Base-by-base conservation (phyloP, 2,329 filamentous ascomycete genomes). In the Coniochaeta sp. region DNA sequence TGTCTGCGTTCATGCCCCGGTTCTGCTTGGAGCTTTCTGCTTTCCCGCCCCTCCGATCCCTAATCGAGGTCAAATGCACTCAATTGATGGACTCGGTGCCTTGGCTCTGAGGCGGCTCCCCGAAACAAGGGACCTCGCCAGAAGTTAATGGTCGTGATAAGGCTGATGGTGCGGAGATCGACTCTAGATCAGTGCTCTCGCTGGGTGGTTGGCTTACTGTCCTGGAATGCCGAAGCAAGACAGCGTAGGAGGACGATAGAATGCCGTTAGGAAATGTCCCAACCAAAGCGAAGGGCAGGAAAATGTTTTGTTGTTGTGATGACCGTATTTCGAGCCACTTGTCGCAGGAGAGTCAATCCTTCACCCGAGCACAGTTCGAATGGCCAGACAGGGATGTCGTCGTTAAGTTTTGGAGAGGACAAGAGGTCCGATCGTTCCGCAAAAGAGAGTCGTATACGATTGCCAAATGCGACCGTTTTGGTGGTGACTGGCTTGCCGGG, bases 401-500 rank as follows among this genome's bases (percentile, higher is more conserved):
- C 10, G 18, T 40, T 10, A 10, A 20, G 32, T 6, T 35, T 7
- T 4, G 9, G 12, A 22, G 33, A 38, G n/a, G 18, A n/a, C n/a
- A n/a, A n/a, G n/a, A n/a, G n/a, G n/a, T 38, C 18, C 33, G 5
- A 16, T 12, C 22, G 12, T 22, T 9, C 38, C 20, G 38, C 12
- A 3, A 26, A n/a, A 14, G 4, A 38, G 33, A 20, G 10, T 42
- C 26, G 38, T 22, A 42, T 14, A 4, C 18, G n/a, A 22, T 3
- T 42, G 38, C 26, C 12, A 22, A 14, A 42, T 14, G 20, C 4
- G 38, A 42, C 20, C 12, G 38, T 4, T 26, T 14, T 9, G 57
- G 53, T 54, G 52, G 53, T 57, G 56, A 51, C 49, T 53, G 55
- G 58, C 51, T 53, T 53, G 51, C 55, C 52, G 47, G 51, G 57